These are phyloP conservation scores for Plasmodium cynomolgi DNA, from an alignment of 169 alveolate species.

Conservation along the genomic window DNA sequence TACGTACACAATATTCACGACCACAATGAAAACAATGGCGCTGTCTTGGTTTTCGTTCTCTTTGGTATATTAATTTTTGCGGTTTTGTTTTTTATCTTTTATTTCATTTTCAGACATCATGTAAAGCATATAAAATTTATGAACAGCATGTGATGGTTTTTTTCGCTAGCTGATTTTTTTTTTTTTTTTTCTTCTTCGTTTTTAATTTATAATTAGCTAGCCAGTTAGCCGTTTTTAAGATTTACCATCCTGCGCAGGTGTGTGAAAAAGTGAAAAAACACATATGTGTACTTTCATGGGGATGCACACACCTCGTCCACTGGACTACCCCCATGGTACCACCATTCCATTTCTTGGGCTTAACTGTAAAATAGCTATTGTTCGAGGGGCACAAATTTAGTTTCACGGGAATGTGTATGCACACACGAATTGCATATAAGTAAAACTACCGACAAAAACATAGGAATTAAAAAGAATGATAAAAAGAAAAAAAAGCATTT, in stretches of 20 bases:
- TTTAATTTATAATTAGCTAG: neutral
- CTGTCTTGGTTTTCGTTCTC: slow-evolving; percentile 35
- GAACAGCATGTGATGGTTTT: slow-evolving; percentile 20
- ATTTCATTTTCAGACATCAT: slow-evolving; percentile 56
- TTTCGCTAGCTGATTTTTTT: neutral
- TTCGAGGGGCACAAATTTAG: neutral
- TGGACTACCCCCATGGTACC: neutral
- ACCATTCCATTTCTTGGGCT: neutral
- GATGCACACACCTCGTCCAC: neutral
- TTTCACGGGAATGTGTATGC: neutral
- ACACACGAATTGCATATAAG: neutral
- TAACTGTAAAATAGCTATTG: neutral
- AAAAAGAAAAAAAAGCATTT: neutral
- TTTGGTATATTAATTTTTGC: slow-evolving; percentile 25
- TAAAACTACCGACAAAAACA: neutral
- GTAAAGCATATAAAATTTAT: slow-evolving; percentile 61
- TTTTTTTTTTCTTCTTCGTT: neutral
- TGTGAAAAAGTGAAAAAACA: neutral
- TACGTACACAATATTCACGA: slow-evolving; percentile 47
- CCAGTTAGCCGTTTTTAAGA: neutral
- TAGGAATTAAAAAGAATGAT: neutral
- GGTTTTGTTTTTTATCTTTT: slow-evolving; percentile 59
- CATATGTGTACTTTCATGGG: neutral
- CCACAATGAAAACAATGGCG: slow-evolving; percentile 64
- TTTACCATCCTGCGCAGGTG: neutral